Percentiles rank a stretch among this genome's conserved stretches.
phyloP scores from a whole-genome alignment of 192 early-diverging fungal species.

The Glomus cerebriforme region DNA sequence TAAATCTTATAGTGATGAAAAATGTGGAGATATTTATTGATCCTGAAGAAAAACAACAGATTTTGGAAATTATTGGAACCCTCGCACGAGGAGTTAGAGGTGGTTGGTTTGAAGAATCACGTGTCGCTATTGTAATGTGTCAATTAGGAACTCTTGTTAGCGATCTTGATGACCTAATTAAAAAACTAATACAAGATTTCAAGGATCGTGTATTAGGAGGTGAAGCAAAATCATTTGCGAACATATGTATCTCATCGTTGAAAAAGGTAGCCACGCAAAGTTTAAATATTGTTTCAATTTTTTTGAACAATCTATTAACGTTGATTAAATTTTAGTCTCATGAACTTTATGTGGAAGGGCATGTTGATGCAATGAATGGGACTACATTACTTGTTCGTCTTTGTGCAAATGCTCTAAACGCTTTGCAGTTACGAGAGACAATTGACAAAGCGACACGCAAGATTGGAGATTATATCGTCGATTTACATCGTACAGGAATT shows the following conservation, averaged over 20 bases:
- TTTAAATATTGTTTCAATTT: neutral
- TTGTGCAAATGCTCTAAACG: constrained; percentile 17
- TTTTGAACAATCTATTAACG: neutral
- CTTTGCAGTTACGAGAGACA: constrained; percentile 35
- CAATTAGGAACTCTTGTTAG: constrained; percentile 42
- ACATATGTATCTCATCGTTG: constrained; percentile 43
- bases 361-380: constrained; percentile 36
- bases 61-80: constrained; percentile 42
- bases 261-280: constrained; percentile 39
- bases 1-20: neutral
- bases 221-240: constrained; percentile 37
- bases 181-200: constrained; percentile 43
- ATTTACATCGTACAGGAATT: constrained; percentile 49
- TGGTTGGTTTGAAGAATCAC: constrained; percentile 44
- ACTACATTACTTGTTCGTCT: constrained; percentile 44
- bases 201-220: constrained; percentile 37
- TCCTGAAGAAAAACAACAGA: constrained; percentile 34
- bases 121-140: constrained; percentile 35
- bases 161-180: constrained; percentile 51
- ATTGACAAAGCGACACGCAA: constrained; percentile 36
- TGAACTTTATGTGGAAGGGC: constrained; percentile 34
- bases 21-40: constrained; percentile 3
- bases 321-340: constrained; percentile 30
- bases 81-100: constrained; percentile 48
- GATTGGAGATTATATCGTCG: constrained; percentile 29